phyloP scores from a whole-genome alignment of 2,329 filamentous ascomycete genomes.

The Simplicillium sp. region DNA sequence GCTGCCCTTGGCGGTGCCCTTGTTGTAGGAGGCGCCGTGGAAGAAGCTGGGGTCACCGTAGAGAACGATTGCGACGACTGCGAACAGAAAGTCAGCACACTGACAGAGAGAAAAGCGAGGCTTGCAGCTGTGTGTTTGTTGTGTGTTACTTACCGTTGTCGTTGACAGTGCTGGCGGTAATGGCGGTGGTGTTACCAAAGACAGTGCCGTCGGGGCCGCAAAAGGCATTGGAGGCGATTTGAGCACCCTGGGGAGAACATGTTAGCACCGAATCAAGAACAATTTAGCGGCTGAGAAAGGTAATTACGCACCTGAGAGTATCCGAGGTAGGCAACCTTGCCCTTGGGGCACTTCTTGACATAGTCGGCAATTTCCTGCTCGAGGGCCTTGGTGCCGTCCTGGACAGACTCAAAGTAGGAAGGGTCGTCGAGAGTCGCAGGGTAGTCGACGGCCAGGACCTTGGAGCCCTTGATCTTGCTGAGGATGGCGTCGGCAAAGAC shows the following conservation, averaged over 20 bases:
- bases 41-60: conserved; percentile 32
- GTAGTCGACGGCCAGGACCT: conserved; percentile 25
- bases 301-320: conserved; percentile 28
- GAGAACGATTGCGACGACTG: conserved; percentile 29
- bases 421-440: conserved; percentile 23
- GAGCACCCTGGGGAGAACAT: conserved; percentile 31
- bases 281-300: no score
- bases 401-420: conserved; percentile 23
- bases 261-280: no score
- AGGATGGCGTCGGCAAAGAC: conserved; percentile 21
- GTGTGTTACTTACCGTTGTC: conserved; percentile 19
- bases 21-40: conserved; percentile 23
- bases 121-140: no score
- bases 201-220: conserved; percentile 22
- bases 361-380: conserved; percentile 21
- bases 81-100: no score
- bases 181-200: conserved; percentile 16
- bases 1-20: conserved; percentile 24
- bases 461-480: conserved; percentile 21
- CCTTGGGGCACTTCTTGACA: conserved; percentile 22
- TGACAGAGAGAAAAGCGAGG: no score
- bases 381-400: conserved; percentile 20
- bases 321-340: conserved; percentile 29
- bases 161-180: conserved; percentile 18
- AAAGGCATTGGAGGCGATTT: conserved; percentile 25